A percentile compares a stretch with the other conserved stretches of the same genome.
Conservation (phyloP, 2,329 filamentous ascomycete genomes). For the Monosporascus sp. region DNA sequence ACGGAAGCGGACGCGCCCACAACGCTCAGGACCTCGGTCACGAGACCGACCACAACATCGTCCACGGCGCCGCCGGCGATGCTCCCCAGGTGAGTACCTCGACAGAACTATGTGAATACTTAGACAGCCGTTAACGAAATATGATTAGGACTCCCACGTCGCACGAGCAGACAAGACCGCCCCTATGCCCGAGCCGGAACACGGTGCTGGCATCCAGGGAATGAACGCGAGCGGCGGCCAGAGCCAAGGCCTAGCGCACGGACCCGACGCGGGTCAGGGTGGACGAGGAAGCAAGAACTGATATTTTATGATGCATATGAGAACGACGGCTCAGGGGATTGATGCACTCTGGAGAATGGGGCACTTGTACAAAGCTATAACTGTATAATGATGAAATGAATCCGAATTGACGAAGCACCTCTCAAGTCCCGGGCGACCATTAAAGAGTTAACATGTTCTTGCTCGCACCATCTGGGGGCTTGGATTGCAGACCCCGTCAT, state of each 20-base stretch:
- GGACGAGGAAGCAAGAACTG: constrained; percentile 6
- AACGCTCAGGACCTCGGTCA: constrained; percentile 32
- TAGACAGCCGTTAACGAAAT: not conserved
- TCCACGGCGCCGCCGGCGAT: constrained; percentile 36
- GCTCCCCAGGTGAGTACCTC: constrained; percentile 29
- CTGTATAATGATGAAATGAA: too few species aligned
- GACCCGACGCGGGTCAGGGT: constrained; percentile 37
- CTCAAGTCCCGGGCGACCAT: too few species aligned
- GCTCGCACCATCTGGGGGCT: constrained; percentile 32
- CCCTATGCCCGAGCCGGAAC: constrained; percentile 39
- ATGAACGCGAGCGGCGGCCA: constrained; percentile 38
- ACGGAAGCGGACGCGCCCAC: constrained; percentile 43
- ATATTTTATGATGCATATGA: too few species aligned
- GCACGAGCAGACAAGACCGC: constrained; percentile 45
- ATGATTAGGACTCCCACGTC: constrained; percentile 28
- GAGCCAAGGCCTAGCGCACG: constrained; percentile 37
- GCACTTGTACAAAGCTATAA: not conserved
- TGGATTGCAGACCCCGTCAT: constrained; percentile 39
- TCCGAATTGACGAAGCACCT: too few species aligned
- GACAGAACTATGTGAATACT: too few species aligned
- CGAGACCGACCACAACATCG: constrained; percentile 34
- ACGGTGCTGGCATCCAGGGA: constrained; percentile 36
- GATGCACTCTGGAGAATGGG: not conserved
- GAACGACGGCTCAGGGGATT: too few species aligned
- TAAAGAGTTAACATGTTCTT: constrained; percentile 27